These are phyloP conservation scores for Tricharina praecox DNA, from an alignment of 495 filamentous ascomycete species.

Conservation along the genomic window DNA sequence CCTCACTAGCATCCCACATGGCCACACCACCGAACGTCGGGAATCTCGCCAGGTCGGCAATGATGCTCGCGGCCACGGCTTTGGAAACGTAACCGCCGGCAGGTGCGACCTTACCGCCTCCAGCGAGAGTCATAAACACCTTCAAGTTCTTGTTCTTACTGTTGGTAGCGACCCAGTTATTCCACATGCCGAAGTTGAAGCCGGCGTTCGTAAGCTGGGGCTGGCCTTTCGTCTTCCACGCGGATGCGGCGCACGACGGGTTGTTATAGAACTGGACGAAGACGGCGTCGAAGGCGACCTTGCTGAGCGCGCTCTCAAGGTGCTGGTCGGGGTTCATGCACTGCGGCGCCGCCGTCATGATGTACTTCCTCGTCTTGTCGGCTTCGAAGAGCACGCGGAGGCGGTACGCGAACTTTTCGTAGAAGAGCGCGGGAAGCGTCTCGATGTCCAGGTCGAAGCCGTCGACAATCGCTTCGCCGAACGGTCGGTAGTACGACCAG, in stretches of 20 bases:
- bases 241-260: slow-evolving; percentile 7
- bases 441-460: slow-evolving; percentile 46
- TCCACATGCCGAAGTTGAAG: slow-evolving; percentile 7
- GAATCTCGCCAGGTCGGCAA: slow-evolving; percentile 2
- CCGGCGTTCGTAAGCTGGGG: not conserved
- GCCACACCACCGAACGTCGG: slow-evolving; percentile 5
- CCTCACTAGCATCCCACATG: slow-evolving; percentile 6
- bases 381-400: slow-evolving; percentile 5
- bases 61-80: not conserved
- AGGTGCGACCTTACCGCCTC: not conserved
- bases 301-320: slow-evolving; percentile 37
- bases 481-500: slow-evolving; percentile 28
- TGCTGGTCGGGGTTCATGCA: slow-evolving; percentile 37
- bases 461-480: slow-evolving; percentile 38
- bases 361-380: slow-evolving; percentile 16
- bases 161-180: not conserved
- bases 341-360: slow-evolving; percentile 39
- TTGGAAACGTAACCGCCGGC: slow-evolving; percentile 2
- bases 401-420: slow-evolving; percentile 6
- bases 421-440: slow-evolving; percentile 1
- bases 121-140: slow-evolving; percentile 5
- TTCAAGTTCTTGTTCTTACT: not conserved
- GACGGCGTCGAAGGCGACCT: slow-evolving; percentile 41
- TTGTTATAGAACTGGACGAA: slow-evolving; percentile 61
- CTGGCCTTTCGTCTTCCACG: not conserved